Evolutionary conservation across 2,329 filamentous ascomycete genomes (phyloP).

Genomic region (Xylariaceae sp.): DNA sequence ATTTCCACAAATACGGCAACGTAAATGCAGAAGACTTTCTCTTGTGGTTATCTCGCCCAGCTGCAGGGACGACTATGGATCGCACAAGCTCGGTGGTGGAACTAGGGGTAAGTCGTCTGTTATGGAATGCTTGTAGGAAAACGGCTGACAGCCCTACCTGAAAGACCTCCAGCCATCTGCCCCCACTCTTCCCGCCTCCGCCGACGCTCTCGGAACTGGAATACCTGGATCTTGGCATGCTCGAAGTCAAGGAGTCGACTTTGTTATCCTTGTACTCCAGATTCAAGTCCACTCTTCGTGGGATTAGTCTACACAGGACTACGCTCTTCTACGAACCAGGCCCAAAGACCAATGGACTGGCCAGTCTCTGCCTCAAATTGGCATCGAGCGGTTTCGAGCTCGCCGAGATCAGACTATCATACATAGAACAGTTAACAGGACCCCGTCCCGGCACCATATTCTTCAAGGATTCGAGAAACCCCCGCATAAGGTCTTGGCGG

Average conservation of each 20-base stretch:
- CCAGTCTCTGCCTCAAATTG: slow-evolving; percentile 33
- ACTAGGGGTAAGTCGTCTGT: too few relatives aligned
- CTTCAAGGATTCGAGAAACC: too few relatives aligned
- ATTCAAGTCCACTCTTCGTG: slow-evolving; percentile 39
- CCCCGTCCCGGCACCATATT: too few relatives aligned
- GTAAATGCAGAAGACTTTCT: too few relatives aligned
- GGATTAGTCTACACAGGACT: slow-evolving; percentile 43
- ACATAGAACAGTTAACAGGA: slow-evolving; percentile 27
- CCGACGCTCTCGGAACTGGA: slow-evolving; percentile 33
- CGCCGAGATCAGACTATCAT: slow-evolving; percentile 29
- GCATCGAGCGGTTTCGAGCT: slow-evolving; percentile 31
- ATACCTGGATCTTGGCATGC: slow-evolving; percentile 40
- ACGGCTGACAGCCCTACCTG: too few relatives aligned
- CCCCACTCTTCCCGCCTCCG: slow-evolving; percentile 16
- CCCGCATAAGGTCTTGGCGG: too few relatives aligned
- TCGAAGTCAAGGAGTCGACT: slow-evolving; percentile 24
- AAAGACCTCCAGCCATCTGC: slow-evolving; percentile 7
- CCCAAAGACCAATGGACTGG: slow-evolving; percentile 35
- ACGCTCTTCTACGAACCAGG: slow-evolving; percentile 18
- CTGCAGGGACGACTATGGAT: too few relatives aligned
- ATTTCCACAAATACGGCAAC: too few relatives aligned
- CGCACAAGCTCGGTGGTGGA: too few relatives aligned
- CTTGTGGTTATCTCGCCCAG: too few relatives aligned
- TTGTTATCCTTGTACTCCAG: slow-evolving; percentile 36
- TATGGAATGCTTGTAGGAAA: too few relatives aligned